These are phyloP conservation scores for Tetrapisispora namnaoensis DNA, from an alignment of 805 yeast genomes.

Conservation along the genomic window DNA sequence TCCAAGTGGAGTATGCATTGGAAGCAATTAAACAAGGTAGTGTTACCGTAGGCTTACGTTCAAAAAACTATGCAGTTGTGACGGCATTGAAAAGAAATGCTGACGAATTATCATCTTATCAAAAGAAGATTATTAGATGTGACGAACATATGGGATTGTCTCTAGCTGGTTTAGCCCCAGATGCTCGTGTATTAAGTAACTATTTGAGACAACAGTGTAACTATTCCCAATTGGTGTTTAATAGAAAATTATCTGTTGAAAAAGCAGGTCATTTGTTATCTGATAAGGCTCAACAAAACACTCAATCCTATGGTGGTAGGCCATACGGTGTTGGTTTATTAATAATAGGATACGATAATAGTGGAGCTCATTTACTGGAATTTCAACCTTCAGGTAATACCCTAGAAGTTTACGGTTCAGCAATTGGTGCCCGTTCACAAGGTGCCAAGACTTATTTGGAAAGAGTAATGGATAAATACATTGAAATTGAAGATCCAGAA, in stretches of 20 bases:
- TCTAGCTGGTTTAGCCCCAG: conserved; percentile 96
- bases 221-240: conserved; percentile 73
- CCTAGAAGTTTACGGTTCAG: conserved; percentile 83
- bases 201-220: conserved; percentile 86
- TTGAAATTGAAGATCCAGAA: conserved; percentile 49
- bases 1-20: conserved; percentile 94
- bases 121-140: conserved; percentile 81
- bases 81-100: conserved; percentile 95
- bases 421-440: conserved; percentile 97
- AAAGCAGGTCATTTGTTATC: conserved; percentile 81
- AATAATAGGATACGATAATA: conserved; percentile 82
- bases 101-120: conserved; percentile 95
- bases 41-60: conserved; percentile 90
- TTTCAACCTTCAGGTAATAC: conserved; percentile 95
- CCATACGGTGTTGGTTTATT: conserved; percentile 97
- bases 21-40: conserved; percentile 98
- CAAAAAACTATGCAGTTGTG: conserved; percentile 78
- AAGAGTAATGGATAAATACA: conserved; percentile 64
- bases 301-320: conserved; percentile 91
- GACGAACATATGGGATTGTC: conserved; percentile 94
- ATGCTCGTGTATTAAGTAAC: conserved; percentile 88
- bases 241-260: conserved; percentile 74
- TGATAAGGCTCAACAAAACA: conserved; percentile 93
- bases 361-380: conserved; percentile 90
- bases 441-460: conserved; percentile 96